phyloP scores from a whole-genome alignment of 352 stramenopile species.

The Thalassiosira sp. region DNA sequence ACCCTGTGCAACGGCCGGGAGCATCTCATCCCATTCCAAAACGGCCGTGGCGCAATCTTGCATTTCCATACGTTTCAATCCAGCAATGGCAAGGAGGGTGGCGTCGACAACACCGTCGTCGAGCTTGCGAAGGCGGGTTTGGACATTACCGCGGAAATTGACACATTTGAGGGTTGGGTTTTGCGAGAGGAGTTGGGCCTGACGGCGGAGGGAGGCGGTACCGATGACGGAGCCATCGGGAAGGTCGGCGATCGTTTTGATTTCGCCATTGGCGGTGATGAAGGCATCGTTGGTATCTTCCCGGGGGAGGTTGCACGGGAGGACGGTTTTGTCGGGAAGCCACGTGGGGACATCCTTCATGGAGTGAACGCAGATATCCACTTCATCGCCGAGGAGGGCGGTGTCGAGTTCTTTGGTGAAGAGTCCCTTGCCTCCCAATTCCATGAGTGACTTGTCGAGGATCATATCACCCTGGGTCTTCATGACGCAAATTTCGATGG shows the following conservation, averaged over 20 bases:
- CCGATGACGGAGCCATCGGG: conserved; percentile 86
- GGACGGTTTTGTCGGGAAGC: conserved; percentile 86
- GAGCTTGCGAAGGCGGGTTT: conserved; percentile 89
- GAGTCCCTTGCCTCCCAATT: conserved; percentile 89
- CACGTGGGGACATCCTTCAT: conserved; percentile 92
- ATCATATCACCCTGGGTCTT: conserved; percentile 91
- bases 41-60: conserved; percentile 84
- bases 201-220: conserved; percentile 87
- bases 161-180: conserved; percentile 89
- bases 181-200: conserved; percentile 87
- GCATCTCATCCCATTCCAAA: conserved; percentile 88
- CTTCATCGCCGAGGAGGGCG: conserved; percentile 86
- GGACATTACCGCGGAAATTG: conserved; percentile 90
- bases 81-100: conserved; percentile 88
- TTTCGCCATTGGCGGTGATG: conserved; percentile 83
- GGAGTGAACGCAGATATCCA: conserved; percentile 90
- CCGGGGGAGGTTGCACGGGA: conserved; percentile 86
- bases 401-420: conserved; percentile 92
- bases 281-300: conserved; percentile 91
- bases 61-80: conserved; percentile 90
- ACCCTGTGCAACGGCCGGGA: conserved; percentile 88
- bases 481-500: conserved; percentile 87
- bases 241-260: conserved; percentile 84
- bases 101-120: conserved; percentile 88
- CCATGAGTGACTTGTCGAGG: conserved; percentile 89